A percentile compares a stretch with the other conserved stretches of the same genome.
Evolutionary conservation across 306 rosid species (phyloP).

Genomic region (Sindora glabra): DNA sequence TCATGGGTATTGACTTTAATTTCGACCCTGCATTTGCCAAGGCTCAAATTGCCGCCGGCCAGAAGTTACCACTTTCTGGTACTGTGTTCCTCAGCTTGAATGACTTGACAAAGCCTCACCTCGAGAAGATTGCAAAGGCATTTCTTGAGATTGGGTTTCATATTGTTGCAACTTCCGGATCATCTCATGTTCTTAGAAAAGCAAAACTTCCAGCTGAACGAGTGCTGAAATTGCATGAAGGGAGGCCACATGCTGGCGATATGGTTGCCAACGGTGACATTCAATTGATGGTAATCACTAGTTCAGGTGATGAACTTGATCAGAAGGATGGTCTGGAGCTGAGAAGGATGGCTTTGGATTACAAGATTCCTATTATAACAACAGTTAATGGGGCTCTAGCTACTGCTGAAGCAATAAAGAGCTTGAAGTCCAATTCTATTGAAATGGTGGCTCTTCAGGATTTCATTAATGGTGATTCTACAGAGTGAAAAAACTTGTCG

Average conservation of each 20-base stretch:
- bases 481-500: slow-evolving; percentile 30
- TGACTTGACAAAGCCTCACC: slow-evolving; percentile 82
- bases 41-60: slow-evolving; percentile 95
- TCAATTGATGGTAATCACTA: slow-evolving; percentile 94
- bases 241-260: slow-evolving; percentile 94
- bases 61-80: slow-evolving; percentile 76
- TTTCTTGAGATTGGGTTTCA: slow-evolving; percentile 54
- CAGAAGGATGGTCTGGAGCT: slow-evolving; percentile 86
- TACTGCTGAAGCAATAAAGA: slow-evolving; percentile 83
- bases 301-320: slow-evolving; percentile 86
- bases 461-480: slow-evolving; percentile 35
- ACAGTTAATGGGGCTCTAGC: slow-evolving; percentile 93
- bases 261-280: slow-evolving; percentile 88
- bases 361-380: slow-evolving; percentile 89
- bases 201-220: slow-evolving; percentile 59
- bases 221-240: slow-evolving; percentile 91
- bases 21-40: slow-evolving; percentile 88
- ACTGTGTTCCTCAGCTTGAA: slow-evolving; percentile 84
- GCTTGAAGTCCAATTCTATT: slow-evolving; percentile 56
- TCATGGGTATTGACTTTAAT: slow-evolving; percentile 80
- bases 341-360: slow-evolving; percentile 80
- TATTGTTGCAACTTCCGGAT: slow-evolving; percentile 90
- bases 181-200: slow-evolving; percentile 55
- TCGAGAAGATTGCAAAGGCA: slow-evolving; percentile 69
- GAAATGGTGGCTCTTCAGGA: slow-evolving; percentile 97